Conservation (phyloP, 495 filamentous ascomycete species). For the Neurospora sp. region DNA sequence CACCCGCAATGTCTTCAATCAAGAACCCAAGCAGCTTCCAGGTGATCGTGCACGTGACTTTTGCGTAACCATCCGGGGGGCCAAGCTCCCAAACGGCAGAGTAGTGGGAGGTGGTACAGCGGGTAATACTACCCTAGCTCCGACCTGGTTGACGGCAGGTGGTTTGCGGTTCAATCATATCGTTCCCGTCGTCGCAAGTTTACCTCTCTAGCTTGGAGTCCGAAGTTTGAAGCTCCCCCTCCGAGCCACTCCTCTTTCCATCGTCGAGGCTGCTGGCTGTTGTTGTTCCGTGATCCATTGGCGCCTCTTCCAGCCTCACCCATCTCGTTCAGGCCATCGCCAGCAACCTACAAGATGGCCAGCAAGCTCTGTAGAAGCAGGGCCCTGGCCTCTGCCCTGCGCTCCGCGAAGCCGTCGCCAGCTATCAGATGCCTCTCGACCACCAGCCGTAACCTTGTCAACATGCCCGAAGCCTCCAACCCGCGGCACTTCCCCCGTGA, state of each 20-base stretch:
- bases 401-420: slow-evolving; percentile 35
- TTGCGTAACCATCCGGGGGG: neutral
- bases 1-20: neutral
- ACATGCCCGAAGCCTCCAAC: slow-evolving; percentile 51
- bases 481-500: slow-evolving; percentile 53
- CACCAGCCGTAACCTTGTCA: slow-evolving; percentile 33
- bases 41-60: neutral
- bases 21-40: neutral
- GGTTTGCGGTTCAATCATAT: neutral
- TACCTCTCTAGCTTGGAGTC: neutral
- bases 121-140: neutral
- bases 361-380: slow-evolving; percentile 57
- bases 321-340: slow-evolving; percentile 24
- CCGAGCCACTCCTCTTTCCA: neutral
- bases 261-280: neutral
- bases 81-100: neutral
- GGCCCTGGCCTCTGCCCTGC: slow-evolving; percentile 49
- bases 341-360: slow-evolving; percentile 44
- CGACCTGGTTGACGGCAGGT: neutral
- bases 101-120: neutral
- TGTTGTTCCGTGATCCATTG: neutral
- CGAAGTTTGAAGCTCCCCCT: neutral
- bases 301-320: neutral
- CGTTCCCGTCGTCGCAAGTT: neutral
- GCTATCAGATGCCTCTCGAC: slow-evolving; percentile 44